A percentile compares a stretch with the other conserved stretches of the same genome.
These are phyloP conservation scores for Aegilops sharonensis DNA, from an alignment of 176 grass and related monocot species.

Conservation along the genomic window DNA sequence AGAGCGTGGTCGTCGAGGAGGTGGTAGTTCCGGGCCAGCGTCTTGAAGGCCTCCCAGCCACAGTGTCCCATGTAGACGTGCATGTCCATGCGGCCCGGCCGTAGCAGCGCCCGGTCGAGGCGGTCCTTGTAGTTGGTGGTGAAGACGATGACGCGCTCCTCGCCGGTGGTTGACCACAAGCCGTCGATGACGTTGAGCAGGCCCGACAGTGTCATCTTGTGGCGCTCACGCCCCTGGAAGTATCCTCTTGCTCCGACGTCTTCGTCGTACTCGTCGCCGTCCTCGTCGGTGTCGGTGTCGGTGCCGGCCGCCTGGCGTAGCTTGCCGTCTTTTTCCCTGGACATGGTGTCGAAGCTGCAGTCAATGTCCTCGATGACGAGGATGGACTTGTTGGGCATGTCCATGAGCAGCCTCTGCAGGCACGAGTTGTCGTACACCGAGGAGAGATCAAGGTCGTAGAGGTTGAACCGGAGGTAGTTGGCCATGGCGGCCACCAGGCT, in stretches of 20 bases:
- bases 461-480: conserved; percentile 35
- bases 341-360: conserved; percentile 13
- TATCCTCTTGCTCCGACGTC: background rate
- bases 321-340: background rate
- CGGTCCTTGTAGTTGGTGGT: background rate
- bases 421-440: background rate
- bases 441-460: conserved; percentile 34
- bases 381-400: conserved; percentile 1
- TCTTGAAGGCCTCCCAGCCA: conserved; percentile 43
- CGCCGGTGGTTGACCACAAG: conserved; percentile 45
- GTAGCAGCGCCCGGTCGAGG: background rate
- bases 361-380: conserved; percentile 32
- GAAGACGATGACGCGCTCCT: conserved; percentile 80
- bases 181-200: conserved; percentile 45
- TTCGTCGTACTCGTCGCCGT: background rate
- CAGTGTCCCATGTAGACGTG: conserved; percentile 58
- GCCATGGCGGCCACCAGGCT: conserved; percentile 41
- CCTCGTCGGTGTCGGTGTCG: too few species aligned
- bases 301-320: too few species aligned
- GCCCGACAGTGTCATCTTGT: background rate
- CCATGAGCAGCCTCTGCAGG: background rate
- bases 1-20: conserved; percentile 25
- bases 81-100: conserved; percentile 71
- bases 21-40: conserved; percentile 35
- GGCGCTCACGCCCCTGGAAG: background rate